These are phyloP conservation scores for Leccinum solheimii DNA, from an alignment of 1,284 basidiomycete species.

Conservation along the genomic window DNA sequence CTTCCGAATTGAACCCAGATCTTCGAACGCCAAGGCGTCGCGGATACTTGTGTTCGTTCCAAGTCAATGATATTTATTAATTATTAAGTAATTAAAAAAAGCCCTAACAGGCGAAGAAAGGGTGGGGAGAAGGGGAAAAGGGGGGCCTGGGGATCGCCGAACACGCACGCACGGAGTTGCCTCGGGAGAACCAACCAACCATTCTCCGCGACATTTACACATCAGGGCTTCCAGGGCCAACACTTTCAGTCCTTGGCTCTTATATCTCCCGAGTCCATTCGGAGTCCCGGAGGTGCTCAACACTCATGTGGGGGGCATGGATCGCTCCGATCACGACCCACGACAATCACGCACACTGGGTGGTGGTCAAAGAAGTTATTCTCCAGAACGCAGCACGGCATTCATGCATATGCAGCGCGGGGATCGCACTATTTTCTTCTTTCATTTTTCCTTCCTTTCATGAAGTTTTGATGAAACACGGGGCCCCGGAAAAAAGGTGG, in stretches of 20 bases:
- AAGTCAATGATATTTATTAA: neutral
- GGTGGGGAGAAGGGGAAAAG: no score
- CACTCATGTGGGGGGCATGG: neutral
- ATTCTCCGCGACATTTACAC: neutral
- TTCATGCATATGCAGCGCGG: neutral
- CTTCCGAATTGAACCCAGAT: neutral
- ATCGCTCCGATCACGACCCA: neutral
- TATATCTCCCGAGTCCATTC: neutral
- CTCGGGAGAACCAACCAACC: neutral
- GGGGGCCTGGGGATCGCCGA: neutral
- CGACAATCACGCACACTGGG: neutral
- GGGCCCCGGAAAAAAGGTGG: no score
- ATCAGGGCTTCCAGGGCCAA: neutral
- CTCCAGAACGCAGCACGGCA: neutral
- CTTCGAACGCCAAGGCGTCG: neutral
- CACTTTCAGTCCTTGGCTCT: neutral
- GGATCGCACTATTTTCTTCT: neutral
- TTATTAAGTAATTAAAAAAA: neutral
- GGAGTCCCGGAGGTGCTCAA: neutral
- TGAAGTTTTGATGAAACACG: neutral
- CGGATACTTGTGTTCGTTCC: neutral
- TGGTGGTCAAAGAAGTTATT: neutral
- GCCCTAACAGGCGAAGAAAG: neutral
- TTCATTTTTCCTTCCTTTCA: neutral
- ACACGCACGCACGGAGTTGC: neutral